Conservation (phyloP, 768 basidiomycete genomes). For the Ephemerocybe angulata region DNA sequence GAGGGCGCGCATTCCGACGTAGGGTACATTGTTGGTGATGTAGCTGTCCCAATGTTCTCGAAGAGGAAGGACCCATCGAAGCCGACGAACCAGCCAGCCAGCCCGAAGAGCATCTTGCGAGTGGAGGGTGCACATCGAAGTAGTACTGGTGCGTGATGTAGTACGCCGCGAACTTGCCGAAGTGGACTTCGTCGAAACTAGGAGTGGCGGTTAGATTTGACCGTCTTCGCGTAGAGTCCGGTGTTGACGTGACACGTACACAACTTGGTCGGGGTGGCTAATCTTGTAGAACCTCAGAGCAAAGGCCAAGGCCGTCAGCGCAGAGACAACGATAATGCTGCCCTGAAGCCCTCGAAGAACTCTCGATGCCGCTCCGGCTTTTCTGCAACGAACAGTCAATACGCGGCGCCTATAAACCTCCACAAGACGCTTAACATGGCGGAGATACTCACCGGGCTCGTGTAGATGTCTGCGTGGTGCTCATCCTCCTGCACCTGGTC, state of each 20-base stretch:
- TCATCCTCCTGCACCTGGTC: conserved; percentile 48
- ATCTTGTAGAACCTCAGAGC: conserved; percentile 91
- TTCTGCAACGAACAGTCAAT: conserved; percentile 29
- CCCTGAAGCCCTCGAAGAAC: conserved; percentile 59
- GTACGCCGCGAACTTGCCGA: conserved; percentile 95
- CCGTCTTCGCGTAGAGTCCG: background rate
- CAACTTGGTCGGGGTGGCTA: conserved; percentile 90
- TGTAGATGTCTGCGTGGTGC: conserved; percentile 46
- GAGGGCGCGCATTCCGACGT: conserved; percentile 87
- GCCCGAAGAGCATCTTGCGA: conserved; percentile 90
- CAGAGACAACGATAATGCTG: conserved; percentile 57
- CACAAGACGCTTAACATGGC: too few species aligned
- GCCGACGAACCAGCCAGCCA: conserved; percentile 95
- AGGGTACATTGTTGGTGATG: conserved; percentile 81
- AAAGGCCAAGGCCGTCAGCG: conserved; percentile 74
- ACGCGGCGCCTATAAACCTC: too few species aligned
- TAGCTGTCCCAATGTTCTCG: conserved; percentile 96
- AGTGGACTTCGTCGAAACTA: conserved; percentile 97
- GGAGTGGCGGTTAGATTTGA: background rate
- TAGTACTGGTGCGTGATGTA: conserved; percentile 94
- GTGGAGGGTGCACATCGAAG: conserved; percentile 98
- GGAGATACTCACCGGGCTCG: conserved; percentile 45
- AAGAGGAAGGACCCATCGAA: conserved; percentile 94
- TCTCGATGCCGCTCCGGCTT: conserved; percentile 58
- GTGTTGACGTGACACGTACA: conserved; percentile 49